Evolutionary conservation across 2,329 filamentous ascomycete species (phyloP), one percentile per base, ranked within the genome.

Genomic region (Penicillium sp.): DNA sequence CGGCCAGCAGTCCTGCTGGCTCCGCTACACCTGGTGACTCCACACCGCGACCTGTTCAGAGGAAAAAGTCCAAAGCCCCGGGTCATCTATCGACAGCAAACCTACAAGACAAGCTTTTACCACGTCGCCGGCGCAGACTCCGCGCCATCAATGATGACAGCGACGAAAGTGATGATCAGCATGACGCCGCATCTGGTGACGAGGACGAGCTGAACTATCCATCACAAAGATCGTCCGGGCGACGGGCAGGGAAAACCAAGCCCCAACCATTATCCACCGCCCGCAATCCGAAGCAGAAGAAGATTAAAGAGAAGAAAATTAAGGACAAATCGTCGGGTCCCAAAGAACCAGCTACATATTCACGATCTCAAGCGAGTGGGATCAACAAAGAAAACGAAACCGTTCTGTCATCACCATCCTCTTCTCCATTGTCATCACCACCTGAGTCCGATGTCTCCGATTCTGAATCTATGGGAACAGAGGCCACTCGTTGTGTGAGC

Each of bases 181-280:
- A 64, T 21, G 49, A 60, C 31, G 58, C 59, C 25, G 56, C 59
- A 35, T 68, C 64, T 27, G 62, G 66, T 7, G 73, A 75, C 52
- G 73, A 77, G 17, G 75, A 77, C 56, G 75, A 77, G 58, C 62
- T 76, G 43, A 72, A 64, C 45, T 71, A 70, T 52, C 68, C 68
- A 21, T 42, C 64, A 40, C 64, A 62, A 33, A 60, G 60, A 48
- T 37, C 59, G 41, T 25, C 31, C 12, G 37, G 41, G 17, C 66
- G 60, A 48, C 63, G 63, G 40, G 67, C 60, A 29, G 54, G 52
- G 27, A 52, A 58, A 38, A 53, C 38, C 33, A 68, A 69, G 52
- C 56, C 59, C 13, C 66, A 65, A 42, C 59, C 65, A 23, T 54
- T 67, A n/a, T 46, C 59, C 8, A 66, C 62, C 58, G 50, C 60